Evolutionary conservation across 768 basidiomycete species (phyloP), one percentile per base, ranked within the genome.

Genomic region (Vararia minispora): DNA sequence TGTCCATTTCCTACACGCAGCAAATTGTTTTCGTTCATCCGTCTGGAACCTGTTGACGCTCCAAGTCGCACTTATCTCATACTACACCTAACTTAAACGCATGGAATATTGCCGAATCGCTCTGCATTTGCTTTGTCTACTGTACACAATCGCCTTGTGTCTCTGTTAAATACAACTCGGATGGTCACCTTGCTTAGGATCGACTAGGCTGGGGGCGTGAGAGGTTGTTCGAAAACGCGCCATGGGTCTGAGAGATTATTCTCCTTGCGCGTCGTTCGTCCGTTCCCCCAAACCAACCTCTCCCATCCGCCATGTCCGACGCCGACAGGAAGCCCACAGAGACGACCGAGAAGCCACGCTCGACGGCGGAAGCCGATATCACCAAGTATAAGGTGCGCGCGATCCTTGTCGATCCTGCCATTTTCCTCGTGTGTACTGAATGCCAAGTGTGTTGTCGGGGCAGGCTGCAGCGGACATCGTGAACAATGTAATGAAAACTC

Each of bases 381-480:
- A 87, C 85, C 13, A 89, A 89, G 59, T 89, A 89, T 65, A 89
- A 89, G 69, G 86, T 85, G 47, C 41, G 57, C 25, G 4, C 14
- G 35, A 37, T 28, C 6, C 37, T 24, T n/a, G 20, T 35, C n/a
- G 28, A 27, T 39, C 17, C 30, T 33, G 26, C 29, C 33, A 27
- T 35, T 43, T 35, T 34, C 17, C 37, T 37, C 37, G 28, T 18
- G 14, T 17, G 16, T 40, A 33, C 30, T 20, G 8, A 24, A 8
- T 35, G 43, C 13, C 26, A 28, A 21, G 26, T 9, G 7, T 38
- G 14, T 33, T 26, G 24, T 25, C 20, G 32, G 34, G 36, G 37
- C 53, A 94, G 85, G 69, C 77, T n/a, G 90, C 94, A 16, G 89
- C 87, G 40, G 88, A 92, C 50, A 89, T 94, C 62, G 80, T 86